Base-by-base conservation (phyloP, 225 moss, liverwort and hornwort genomes). In the Takakia lepidozioides region DNA sequence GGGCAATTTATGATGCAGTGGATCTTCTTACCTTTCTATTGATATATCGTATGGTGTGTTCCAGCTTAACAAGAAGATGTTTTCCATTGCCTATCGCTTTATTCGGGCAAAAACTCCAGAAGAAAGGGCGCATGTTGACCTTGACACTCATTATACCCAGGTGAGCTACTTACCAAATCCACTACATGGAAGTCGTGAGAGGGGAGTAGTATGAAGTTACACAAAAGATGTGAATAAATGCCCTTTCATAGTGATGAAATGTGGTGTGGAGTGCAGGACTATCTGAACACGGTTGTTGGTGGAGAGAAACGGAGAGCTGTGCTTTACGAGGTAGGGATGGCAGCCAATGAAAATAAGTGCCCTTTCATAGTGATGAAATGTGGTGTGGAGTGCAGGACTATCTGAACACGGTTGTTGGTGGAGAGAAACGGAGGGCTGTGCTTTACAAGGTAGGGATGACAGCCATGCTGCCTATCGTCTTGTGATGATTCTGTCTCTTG, bases 71-170 rank as follows among this genome's bases (percentile, higher is more conserved):
- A 69, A 43, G 62, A 57, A 63, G 34, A 78, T 85, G 43, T 25
- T 91, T 35, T 78, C 71, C 20, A 67, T 98, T 48, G 75, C 75
- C 1, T 91, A 80, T 25, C 84, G 98, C 59, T 62, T 98, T 28
- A 48, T 82, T 55, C 73, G 75, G 20, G 91, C 98, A 38, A 91
- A 79, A 58, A 91, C 98, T 40, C 80, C 91, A 2, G 91, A 91
- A 58, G 80, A 87, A 66, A 75, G 98, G 66, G 84, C 98, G 46
- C 75, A 69, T 52, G 98, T 98, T 20, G 98, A 98, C 59, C 74
- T 98, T 22, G 98, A 98, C 25, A 75, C 89, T 14, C 98, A 98
- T 75, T 98, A 76, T 43, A 91, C 98, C 14, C 44, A 87, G 75
- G 98, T 98, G 46, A 69, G 78, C 43, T n/a, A 23, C 14, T 14